Evolutionary conservation across 805 yeast species (phyloP).

Genomic region (Blastobotrys parvus): DNA sequence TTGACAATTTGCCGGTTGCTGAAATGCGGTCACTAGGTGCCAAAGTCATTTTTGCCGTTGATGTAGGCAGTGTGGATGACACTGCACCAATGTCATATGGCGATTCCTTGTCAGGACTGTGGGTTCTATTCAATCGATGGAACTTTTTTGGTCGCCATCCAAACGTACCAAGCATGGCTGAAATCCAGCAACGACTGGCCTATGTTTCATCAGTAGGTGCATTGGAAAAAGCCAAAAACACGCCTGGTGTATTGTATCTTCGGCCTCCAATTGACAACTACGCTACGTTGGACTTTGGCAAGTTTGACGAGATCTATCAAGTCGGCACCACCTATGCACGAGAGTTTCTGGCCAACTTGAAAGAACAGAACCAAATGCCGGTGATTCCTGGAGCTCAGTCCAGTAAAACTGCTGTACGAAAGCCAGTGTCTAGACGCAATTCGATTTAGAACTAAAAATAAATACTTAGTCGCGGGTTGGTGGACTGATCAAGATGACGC

Average conservation of each 20-base stretch:
- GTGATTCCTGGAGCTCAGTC: conserved; percentile 45
- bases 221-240: conserved; percentile 71
- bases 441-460: conserved; percentile 30
- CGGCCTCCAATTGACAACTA: conserved; percentile 92
- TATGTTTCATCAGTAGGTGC: conserved; percentile 95
- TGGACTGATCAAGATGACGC: conserved; percentile 75
- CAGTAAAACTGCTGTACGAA: conserved; percentile 25
- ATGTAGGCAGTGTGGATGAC: conserved; percentile 93
- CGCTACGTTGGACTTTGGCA: conserved; percentile 87
- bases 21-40: conserved; percentile 89
- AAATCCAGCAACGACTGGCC: conserved; percentile 85
- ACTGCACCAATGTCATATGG: conserved; percentile 86
- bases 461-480: conserved; percentile 10
- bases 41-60: conserved; percentile 79
- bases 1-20: conserved; percentile 84
- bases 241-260: conserved; percentile 77
- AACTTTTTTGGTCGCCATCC: conserved; percentile 86
- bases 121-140: conserved; percentile 74
- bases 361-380: conserved; percentile 48
- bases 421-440: conserved; percentile 47
- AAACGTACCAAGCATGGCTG: conserved; percentile 89
- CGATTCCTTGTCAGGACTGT: conserved; percentile 82
- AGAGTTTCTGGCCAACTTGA: conserved; percentile 43
- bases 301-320: conserved; percentile 79
- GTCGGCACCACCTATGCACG: conserved; percentile 76